These are phyloP conservation scores for Kingdonia uniflora DNA, from an alignment of 164 flowering plant species.

Conservation along the genomic window DNA sequence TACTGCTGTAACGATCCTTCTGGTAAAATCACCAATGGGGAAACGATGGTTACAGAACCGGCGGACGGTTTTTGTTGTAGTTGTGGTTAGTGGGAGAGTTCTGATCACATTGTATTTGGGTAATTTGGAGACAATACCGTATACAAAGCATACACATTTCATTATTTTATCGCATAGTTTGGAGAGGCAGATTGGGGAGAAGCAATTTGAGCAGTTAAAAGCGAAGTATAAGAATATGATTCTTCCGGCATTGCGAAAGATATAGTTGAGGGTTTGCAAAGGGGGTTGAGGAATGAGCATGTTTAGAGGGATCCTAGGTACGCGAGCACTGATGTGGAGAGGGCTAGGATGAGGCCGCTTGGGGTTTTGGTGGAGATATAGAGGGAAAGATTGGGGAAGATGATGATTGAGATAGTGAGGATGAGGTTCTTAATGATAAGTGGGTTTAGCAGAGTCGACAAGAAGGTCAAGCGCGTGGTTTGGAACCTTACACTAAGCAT, in stretches of 20 bases:
- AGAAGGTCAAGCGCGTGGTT: no score
- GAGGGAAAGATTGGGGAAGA: no score
- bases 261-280: slow-evolving; percentile 60
- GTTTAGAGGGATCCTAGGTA: slow-evolving; percentile 67
- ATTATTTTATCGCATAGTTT: slow-evolving; percentile 47
- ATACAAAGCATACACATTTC: no score
- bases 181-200: no score
- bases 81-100: slow-evolving; percentile 48
- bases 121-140: slow-evolving; percentile 69
- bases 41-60: slow-evolving; percentile 61
- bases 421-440: no score
- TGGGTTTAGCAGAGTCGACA: no score
- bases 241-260: slow-evolving; percentile 66
- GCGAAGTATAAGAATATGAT: no score
- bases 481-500: slow-evolving; percentile 40
- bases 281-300: slow-evolving; percentile 58
- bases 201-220: no score
- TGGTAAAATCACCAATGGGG: slow-evolving; percentile 24
- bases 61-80: slow-evolving; percentile 33
- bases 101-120: slow-evolving; percentile 54
- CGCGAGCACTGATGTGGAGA: slow-evolving; percentile 18
- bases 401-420: no score
- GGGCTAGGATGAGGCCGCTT: slow-evolving; percentile 6
- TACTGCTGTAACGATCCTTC: slow-evolving; percentile 4
- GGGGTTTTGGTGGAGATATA: slow-evolving; percentile 23